A percentile compares a stretch with the other conserved stretches of the same genome.
phyloP scores from a whole-genome alignment of 2,329 filamentous ascomycete species.

The Fusarium kyushuense region DNA sequence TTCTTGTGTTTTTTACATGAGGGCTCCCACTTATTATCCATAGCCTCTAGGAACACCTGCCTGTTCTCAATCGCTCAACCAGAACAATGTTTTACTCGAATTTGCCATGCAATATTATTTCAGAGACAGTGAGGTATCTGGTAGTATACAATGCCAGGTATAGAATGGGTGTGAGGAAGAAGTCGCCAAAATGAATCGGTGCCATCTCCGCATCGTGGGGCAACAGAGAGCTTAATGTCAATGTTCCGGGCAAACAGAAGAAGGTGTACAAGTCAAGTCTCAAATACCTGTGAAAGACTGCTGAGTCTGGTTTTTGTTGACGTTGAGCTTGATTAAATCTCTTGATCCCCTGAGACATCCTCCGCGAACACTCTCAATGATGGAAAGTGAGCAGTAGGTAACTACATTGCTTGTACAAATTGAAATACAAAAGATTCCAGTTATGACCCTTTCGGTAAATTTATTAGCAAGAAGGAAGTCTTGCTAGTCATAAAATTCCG shows the following conservation, averaged over 20 bases:
- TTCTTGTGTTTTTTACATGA: neutral
- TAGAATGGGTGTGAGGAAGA: neutral
- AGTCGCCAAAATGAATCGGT: neutral
- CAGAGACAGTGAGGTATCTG: neutral
- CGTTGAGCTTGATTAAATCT: neutral
- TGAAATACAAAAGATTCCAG: no score
- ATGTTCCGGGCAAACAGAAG: neutral
- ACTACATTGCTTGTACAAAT: neutral
- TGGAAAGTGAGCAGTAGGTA: neutral
- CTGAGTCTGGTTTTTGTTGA: neutral
- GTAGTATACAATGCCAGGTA: neutral
- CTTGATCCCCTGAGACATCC: neutral
- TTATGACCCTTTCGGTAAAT: accelerated
- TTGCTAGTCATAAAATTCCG: neutral
- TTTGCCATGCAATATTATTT: neutral
- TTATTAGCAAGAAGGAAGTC: neutral
- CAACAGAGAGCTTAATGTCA: neutral
- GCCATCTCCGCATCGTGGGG: neutral
- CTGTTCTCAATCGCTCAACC: neutral
- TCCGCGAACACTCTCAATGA: neutral
- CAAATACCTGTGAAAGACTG: neutral
- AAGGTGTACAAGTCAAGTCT: neutral
- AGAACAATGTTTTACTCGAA: neutral
- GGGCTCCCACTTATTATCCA: neutral
- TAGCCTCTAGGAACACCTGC: no score